Evolutionary conservation across 495 filamentous ascomycete genomes (phyloP).

Genomic region (Rhizodiscina lignyota): DNA sequence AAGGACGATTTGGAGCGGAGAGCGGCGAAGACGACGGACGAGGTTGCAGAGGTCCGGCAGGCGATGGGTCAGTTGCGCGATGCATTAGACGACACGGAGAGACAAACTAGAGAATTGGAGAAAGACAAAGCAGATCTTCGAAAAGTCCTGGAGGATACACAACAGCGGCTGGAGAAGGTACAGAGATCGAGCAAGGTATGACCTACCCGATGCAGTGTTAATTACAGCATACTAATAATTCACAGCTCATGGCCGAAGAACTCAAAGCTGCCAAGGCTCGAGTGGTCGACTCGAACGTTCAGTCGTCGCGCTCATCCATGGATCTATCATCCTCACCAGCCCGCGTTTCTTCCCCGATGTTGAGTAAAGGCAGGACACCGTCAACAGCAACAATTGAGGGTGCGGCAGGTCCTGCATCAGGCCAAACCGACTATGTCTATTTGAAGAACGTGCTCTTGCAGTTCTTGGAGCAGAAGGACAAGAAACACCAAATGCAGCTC

Average conservation of each 20-base stretch:
- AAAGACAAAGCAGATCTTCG: slow-evolving; percentile 63
- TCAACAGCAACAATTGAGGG: slow-evolving; percentile 26
- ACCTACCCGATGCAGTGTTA: not conserved
- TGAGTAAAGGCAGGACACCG: slow-evolving; percentile 27
- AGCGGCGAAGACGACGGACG: slow-evolving; percentile 48
- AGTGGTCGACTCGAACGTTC: slow-evolving; percentile 26
- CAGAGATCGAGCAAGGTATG: slow-evolving; percentile 50
- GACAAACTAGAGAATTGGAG: slow-evolving; percentile 63
- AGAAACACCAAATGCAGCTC: slow-evolving; percentile 74
- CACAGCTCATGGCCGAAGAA: slow-evolving; percentile 30
- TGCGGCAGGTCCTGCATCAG: slow-evolving; percentile 16
- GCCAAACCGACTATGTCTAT: slow-evolving; percentile 68
- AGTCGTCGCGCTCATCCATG: slow-evolving; percentile 43
- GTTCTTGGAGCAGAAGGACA: slow-evolving; percentile 89
- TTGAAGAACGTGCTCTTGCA: slow-evolving; percentile 90
- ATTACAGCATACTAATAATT: slow-evolving; percentile 3
- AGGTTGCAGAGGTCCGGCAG: slow-evolving; percentile 54
- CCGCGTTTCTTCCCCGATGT: not conserved
- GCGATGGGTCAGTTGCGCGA: slow-evolving; percentile 68
- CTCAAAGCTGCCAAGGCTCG: slow-evolving; percentile 21
- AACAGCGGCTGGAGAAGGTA: slow-evolving; percentile 59
- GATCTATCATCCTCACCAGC: slow-evolving; percentile 11
- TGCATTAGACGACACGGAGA: slow-evolving; percentile 73
- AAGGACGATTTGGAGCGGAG: slow-evolving; percentile 57
- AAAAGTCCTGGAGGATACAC: slow-evolving; percentile 59